Evolutionary conservation across 140 eudicot species (phyloP).

Genomic region (Flaveria floridana): DNA sequence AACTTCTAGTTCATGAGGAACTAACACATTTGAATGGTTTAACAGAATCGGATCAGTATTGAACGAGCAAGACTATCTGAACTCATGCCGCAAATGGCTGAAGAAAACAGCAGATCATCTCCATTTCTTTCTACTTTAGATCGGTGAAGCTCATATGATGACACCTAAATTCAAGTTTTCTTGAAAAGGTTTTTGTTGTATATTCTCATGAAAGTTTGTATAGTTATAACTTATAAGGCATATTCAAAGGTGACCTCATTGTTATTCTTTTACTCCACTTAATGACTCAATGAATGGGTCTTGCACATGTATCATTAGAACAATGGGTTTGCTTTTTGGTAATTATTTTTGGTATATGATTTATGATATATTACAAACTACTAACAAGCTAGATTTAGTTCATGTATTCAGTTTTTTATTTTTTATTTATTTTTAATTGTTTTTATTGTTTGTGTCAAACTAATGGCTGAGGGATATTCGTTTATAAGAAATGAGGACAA

Average conservation of each 20-base stretch:
- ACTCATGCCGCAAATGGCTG: constrained; percentile 47
- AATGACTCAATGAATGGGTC: background rate
- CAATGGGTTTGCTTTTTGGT: background rate
- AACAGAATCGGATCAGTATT: constrained; percentile 61
- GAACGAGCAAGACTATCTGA: constrained; percentile 70
- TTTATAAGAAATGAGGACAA: no score
- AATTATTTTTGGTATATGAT: background rate
- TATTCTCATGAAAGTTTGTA: constrained; percentile 4
- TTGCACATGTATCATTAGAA: background rate
- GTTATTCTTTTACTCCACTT: no score
- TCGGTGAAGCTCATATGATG: constrained; percentile 41
- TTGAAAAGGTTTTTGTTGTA: constrained; percentile 35
- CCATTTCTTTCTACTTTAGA: constrained; percentile 64
- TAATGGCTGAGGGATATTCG: no score
- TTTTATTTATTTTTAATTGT: no score
- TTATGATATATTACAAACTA: no score
- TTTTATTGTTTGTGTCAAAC: no score
- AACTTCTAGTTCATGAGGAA: background rate
- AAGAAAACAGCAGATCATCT: constrained; percentile 36
- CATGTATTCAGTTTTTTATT: no score
- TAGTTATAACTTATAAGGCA: constrained; percentile 7
- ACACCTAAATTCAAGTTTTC: constrained; percentile 29
- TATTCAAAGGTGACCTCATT: background rate
- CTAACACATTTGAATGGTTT: constrained; percentile 28
- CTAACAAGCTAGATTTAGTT: no score